Evolutionary conservation across 2,329 filamentous ascomycete genomes (phyloP).

Genomic region (Diaporthe sp.): DNA sequence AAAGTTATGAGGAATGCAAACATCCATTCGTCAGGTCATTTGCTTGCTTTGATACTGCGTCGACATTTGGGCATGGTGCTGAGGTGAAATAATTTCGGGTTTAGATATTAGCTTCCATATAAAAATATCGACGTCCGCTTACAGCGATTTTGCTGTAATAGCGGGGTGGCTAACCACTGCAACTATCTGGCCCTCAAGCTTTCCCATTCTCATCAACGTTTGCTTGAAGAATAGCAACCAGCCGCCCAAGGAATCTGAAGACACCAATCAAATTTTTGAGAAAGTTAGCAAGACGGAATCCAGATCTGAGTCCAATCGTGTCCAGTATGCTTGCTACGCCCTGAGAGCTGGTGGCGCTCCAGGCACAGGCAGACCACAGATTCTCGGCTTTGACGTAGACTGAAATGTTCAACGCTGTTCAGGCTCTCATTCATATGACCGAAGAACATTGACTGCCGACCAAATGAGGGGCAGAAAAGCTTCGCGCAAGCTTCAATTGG

Average conservation of each 20-base stretch:
- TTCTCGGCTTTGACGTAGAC: background rate
- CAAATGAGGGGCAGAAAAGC: too few relatives aligned
- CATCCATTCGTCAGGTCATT: background rate
- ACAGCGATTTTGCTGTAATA: background rate
- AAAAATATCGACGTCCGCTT: conserved; percentile 7
- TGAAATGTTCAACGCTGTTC: background rate
- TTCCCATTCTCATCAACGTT: background rate
- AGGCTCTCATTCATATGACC: background rate
- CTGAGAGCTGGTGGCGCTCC: background rate
- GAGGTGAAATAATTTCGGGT: background rate
- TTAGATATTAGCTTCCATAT: background rate
- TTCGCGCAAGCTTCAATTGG: background rate
- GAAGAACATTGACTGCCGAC: background rate
- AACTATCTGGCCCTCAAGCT: background rate
- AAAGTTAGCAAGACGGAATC: too few relatives aligned
- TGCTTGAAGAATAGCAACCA: background rate
- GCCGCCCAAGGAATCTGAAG: too few relatives aligned
- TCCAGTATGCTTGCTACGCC: background rate
- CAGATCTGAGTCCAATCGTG: background rate
- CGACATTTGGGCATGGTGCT: background rate
- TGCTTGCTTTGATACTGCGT: background rate
- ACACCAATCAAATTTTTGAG: background rate
- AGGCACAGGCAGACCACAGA: too few relatives aligned
- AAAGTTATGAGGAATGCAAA: background rate
- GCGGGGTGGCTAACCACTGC: background rate